phyloP scores from a whole-genome alignment of 768 basidiomycete species.

The Lentinula sp. region DNA sequence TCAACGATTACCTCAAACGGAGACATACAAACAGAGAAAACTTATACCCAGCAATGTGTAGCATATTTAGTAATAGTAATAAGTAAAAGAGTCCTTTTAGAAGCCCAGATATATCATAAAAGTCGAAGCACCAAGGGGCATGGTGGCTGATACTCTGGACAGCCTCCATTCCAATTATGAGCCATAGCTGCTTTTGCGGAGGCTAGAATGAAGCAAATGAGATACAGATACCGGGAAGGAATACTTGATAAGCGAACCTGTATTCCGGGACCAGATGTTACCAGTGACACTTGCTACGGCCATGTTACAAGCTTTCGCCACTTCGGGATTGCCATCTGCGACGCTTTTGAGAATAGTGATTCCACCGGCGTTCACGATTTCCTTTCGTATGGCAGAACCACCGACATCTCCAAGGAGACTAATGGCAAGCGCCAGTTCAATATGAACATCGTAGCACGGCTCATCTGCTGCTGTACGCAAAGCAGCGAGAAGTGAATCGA shows the following conservation, averaged over 20 bases:
- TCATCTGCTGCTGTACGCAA: conserved; percentile 18
- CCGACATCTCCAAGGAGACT: conserved; percentile 21
- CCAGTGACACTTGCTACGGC: conserved; percentile 19
- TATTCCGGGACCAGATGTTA: conserved; percentile 19
- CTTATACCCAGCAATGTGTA: no score
- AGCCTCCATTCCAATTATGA: conserved; percentile 13
- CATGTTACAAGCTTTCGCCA: conserved; percentile 18
- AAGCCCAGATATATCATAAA: neutral
- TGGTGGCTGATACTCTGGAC: conserved; percentile 9
- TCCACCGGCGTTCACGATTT: conserved; percentile 22
- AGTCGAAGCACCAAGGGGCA: conserved; percentile 6
- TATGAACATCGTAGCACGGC: conserved; percentile 17
- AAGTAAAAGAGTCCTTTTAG: no score
- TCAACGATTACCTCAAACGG: no score
- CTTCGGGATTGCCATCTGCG: conserved; percentile 12
- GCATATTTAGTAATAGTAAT: neutral
- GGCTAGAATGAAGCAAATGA: conserved; percentile 1
- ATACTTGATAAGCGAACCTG: conserved; percentile 9
- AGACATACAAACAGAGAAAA: no score
- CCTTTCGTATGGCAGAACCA: conserved; percentile 17
- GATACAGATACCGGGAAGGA: neutral
- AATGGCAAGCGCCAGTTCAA: conserved; percentile 19
- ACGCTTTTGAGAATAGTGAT: conserved; percentile 19
- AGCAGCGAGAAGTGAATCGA: conserved; percentile 20
- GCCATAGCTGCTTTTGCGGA: conserved; percentile 11